Evolutionary conservation across 2,329 filamentous ascomycete genomes (phyloP).

Genomic region (Pseudocercospora pini-densiflorae): DNA sequence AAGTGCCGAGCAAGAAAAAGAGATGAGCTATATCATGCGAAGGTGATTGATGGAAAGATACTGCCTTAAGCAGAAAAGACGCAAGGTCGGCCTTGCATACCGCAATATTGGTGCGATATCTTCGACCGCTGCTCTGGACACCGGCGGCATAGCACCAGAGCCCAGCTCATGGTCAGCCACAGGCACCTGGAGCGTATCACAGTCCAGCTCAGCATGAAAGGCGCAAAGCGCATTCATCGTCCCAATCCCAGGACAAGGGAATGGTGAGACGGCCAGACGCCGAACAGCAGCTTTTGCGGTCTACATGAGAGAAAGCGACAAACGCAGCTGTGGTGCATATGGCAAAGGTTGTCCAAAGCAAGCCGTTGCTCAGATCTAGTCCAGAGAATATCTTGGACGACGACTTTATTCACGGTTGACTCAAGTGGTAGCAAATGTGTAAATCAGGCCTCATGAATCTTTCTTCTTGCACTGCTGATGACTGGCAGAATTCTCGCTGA

Average conservation of each 20-base stretch:
- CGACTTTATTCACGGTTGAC: not conserved
- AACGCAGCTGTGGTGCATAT: not conserved
- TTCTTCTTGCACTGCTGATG: not conserved
- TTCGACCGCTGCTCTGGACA: not conserved
- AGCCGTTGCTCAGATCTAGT: too few species aligned
- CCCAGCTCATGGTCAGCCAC: not conserved
- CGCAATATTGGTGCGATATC: not conserved
- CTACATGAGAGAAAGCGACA: too few species aligned
- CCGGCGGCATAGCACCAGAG: not conserved
- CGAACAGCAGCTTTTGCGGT: not conserved
- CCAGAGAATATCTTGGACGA: too few species aligned
- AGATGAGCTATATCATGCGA: constrained; percentile 25
- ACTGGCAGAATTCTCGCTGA: not conserved
- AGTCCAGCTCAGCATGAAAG: not conserved
- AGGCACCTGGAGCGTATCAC: too few species aligned
- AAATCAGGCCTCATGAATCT: not conserved
- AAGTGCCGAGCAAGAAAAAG: constrained; percentile 45
- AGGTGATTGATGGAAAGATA: not conserved
- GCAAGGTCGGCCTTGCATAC: not conserved
- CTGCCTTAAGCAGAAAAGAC: not conserved
- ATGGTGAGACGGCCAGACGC: not conserved
- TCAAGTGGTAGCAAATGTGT: not conserved
- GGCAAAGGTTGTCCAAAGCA: not conserved
- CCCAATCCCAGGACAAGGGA: not conserved
- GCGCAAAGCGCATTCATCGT: not conserved